A percentile compares a stretch with the other conserved stretches of the same genome.
phyloP scores from a whole-genome alignment of 1,284 basidiomycete species.

The Fereydounia khargensis region DNA sequence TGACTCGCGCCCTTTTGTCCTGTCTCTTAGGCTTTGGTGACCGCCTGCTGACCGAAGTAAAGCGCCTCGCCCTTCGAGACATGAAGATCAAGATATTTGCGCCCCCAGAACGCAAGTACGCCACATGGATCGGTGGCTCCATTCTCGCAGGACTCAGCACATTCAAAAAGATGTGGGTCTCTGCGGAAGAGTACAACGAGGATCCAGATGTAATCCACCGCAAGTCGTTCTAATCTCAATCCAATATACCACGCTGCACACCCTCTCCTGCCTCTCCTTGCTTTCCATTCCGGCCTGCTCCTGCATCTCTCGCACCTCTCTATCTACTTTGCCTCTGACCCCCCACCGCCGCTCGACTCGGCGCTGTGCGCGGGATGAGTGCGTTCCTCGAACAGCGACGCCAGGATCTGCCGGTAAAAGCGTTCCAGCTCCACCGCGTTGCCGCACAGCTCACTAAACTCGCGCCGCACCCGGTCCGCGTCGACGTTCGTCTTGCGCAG shows the following conservation, averaged over 20 bases:
- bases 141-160: slow-evolving; percentile 85
- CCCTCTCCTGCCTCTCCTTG: too few species aligned
- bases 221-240: too few species aligned
- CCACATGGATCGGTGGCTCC: slow-evolving; percentile 94
- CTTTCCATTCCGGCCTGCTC: neutral
- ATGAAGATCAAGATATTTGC: slow-evolving; percentile 99
- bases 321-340: too few species aligned
- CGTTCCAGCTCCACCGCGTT: slow-evolving; percentile 29
- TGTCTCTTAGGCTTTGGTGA: slow-evolving; percentile 95
- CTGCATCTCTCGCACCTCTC: neutral
- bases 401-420: slow-evolving; percentile 39
- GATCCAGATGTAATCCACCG: slow-evolving; percentile 97
- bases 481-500: slow-evolving; percentile 8
- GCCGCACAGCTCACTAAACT: slow-evolving; percentile 41
- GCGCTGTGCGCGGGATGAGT: too few species aligned
- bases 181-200: slow-evolving; percentile 98
- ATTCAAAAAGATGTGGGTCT: slow-evolving; percentile 85
- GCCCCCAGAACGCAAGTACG: slow-evolving; percentile 99
- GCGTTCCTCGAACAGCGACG: slow-evolving; percentile 20
- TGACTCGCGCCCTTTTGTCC: neutral
- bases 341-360: too few species aligned
- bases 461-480: slow-evolving; percentile 33
- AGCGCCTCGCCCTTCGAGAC: slow-evolving; percentile 93
- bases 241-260: too few species aligned
- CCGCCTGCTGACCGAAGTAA: slow-evolving; percentile 88